These are phyloP conservation scores for Cokeromyces recurvatus DNA, from an alignment of 371 early-diverging fungal species.

Conservation along the genomic window DNA sequence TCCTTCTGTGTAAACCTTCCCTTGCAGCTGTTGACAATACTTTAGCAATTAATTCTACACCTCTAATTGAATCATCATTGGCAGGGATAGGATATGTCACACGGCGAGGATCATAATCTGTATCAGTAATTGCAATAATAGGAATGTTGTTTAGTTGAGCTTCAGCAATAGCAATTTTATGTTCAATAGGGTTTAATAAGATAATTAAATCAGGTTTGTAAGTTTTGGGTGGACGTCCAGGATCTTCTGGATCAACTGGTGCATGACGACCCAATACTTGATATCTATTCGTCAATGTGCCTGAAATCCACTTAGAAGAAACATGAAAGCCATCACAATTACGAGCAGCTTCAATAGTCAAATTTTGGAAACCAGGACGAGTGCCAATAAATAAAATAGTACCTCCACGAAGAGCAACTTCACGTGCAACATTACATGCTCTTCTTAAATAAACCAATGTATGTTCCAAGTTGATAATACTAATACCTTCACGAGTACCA, in stretches of 20 bases:
- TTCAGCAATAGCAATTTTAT: constrained; percentile 77
- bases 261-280: constrained; percentile 69
- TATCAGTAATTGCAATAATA: constrained; percentile 89
- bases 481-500: constrained; percentile 88
- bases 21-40: constrained; percentile 75
- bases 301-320: constrained; percentile 81
- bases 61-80: constrained; percentile 87
- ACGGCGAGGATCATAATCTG: constrained; percentile 84
- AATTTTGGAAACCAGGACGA: constrained; percentile 58
- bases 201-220: constrained; percentile 89
- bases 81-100: constrained; percentile 97
- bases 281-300: constrained; percentile 85
- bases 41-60: constrained; percentile 81
- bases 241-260: constrained; percentile 50
- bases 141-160: constrained; percentile 81
- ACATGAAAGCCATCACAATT: constrained; percentile 77
- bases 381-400: constrained; percentile 90
- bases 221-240: constrained; percentile 48
- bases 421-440: constrained; percentile 71
- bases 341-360: constrained; percentile 81
- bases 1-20: constrained; percentile 56
- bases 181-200: constrained; percentile 81
- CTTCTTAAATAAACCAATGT: constrained; percentile 86
- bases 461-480: constrained; percentile 93
- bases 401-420: constrained; percentile 78